Conservation (phyloP, 2,329 filamentous ascomycete genomes). For the Colletotrichum somersetense region DNA sequence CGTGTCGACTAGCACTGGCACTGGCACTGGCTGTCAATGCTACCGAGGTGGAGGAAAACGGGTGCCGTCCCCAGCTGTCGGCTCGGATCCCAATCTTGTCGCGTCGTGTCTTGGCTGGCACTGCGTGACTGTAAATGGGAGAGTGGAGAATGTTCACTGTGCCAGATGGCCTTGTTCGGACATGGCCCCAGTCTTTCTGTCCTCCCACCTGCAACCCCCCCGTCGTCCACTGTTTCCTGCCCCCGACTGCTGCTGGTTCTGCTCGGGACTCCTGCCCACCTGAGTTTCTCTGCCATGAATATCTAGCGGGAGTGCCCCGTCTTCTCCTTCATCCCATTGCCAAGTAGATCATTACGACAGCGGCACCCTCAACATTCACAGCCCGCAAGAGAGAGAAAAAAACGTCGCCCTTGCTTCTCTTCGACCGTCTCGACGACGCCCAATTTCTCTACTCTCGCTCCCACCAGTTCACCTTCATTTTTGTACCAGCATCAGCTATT, state of each 20-base stretch:
- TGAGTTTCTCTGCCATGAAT: constrained; percentile 31
- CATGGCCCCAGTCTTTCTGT: constrained; percentile 21
- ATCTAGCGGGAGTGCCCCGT: constrained; percentile 38
- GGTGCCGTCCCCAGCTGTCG: constrained; percentile 6
- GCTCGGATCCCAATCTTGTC: constrained; percentile 31
- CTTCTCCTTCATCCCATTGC: constrained; percentile 40
- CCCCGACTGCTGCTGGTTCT: not conserved
- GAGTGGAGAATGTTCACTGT: constrained; percentile 25
- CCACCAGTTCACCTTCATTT: constrained; percentile 29
- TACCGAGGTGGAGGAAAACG: constrained; percentile 1
- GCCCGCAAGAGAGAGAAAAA: not conserved
- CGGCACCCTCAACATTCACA: constrained; percentile 38
- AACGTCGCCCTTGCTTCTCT: constrained; percentile 16
- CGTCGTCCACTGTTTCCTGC: constrained; percentile 15
- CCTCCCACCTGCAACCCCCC: constrained; percentile 24
- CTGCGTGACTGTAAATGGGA: constrained; percentile 6
- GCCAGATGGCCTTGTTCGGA: constrained; percentile 28
- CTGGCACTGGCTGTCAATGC: constrained; percentile 10
- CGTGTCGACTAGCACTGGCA: constrained; percentile 11
- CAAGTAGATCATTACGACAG: constrained; percentile 41
- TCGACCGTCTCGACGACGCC: constrained; percentile 29
- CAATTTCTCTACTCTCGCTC: constrained; percentile 36
- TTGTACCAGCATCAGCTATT: constrained; percentile 18
- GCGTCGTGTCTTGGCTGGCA: constrained; percentile 24
- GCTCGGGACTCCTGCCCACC: constrained; percentile 11